Evolutionary conservation across 495 filamentous ascomycete species (phyloP), one percentile per base, ranked within the genome.

Genomic region (Entonaema liquescens): DNA sequence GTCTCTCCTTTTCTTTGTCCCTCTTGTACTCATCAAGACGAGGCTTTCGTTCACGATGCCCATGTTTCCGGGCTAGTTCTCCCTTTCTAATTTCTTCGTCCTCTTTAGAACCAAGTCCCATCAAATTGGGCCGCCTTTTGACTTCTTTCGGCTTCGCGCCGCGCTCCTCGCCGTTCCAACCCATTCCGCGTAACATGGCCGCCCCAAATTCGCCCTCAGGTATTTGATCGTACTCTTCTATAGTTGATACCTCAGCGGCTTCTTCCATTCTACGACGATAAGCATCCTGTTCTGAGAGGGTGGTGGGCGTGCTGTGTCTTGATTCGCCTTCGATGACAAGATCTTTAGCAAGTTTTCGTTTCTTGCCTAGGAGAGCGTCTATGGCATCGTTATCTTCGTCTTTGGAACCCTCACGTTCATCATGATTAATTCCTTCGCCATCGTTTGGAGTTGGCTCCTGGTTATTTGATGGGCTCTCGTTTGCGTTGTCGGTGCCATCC

Each of bases 201-300:
- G 92, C 90, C 33, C 95, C 95, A 73, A 98, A 99, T 64, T 97
- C 93, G 65, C 98, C 95, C 36, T 98, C 93, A 0, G 96, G 95
- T 11, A 97, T 87, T 3, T 90, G 88, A 28, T 88, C 89, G 79
- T 99, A 99, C 71, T 95, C 93, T 50, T 93, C 93, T 23, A 95
- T 81, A 0, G 87, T 90, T 2, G 93, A 89, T 15, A 88, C 80
- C 23, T 93, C 90, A 0, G 94, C 93, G 0, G 93, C 89, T n/a
- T 86, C 84, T 2, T 85, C 83, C 42, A 94, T 84, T 73, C 92
- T 90, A 9, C 83, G 79, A 29, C 85, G 82, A 77, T 93, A 96
- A 1, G 88, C 89, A 25, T 89, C 88, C 40, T 89, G 84, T 74
- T 97, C 94, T 31, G 86, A 83, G 5, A 70, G 73, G 12, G 72